Evolutionary conservation across 225 moss, liverwort and hornwort genomes (phyloP).

Genomic region (Pseudoscleropodium purum): DNA sequence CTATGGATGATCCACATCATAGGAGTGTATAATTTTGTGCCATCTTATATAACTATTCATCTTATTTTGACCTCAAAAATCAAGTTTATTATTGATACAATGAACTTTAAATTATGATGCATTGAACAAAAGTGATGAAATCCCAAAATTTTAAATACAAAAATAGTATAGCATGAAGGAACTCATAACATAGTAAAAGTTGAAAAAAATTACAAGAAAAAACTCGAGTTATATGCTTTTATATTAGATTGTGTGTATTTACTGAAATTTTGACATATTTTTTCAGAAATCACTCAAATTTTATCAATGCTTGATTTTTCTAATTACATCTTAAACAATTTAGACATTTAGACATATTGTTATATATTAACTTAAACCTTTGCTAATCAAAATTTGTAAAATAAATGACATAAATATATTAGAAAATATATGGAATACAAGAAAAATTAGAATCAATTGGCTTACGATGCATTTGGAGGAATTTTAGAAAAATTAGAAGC

Average conservation of each 20-base stretch:
- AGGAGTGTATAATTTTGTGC: background rate
- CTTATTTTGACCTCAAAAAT: background rate
- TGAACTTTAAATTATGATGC: background rate
- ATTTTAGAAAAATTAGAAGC: background rate
- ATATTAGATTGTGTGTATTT: background rate
- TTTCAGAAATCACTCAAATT: background rate
- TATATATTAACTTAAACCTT: background rate
- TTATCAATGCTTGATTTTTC: background rate
- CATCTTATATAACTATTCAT: background rate
- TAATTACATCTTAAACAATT: background rate
- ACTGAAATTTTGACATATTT: background rate
- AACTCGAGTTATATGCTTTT: background rate
- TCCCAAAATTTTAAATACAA: background rate
- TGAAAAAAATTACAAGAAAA: background rate
- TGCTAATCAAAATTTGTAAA: background rate
- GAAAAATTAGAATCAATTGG: background rate
- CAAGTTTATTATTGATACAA: background rate
- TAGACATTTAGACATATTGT: background rate
- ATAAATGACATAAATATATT: background rate
- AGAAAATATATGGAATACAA: background rate
- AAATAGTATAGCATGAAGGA: background rate
- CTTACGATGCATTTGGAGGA: background rate
- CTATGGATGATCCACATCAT: background rate
- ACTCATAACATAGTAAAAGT: background rate
- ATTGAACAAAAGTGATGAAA: background rate